A percentile compares a stretch with the other conserved stretches of the same genome.
phyloP scores from a whole-genome alignment of 306 rosid species.

The Fagus sylvatica region DNA sequence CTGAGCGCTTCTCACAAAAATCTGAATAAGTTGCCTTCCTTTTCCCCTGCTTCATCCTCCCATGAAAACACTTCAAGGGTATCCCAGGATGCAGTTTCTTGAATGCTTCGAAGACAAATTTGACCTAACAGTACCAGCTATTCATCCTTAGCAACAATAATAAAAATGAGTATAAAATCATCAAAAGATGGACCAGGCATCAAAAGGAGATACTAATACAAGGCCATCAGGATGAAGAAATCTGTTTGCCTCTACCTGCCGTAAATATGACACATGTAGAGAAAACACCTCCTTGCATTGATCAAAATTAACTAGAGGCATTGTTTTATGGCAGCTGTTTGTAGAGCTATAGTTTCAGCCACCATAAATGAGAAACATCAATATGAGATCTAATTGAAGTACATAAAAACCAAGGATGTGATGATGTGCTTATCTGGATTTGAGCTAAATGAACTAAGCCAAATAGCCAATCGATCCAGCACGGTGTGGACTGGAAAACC shows the following conservation, averaged over 20 bases:
- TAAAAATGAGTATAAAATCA: not conserved
- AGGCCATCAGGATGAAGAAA: not conserved
- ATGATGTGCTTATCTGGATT: not conserved
- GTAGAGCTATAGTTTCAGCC: not conserved
- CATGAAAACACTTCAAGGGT: constrained; percentile 86
- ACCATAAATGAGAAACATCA: not conserved
- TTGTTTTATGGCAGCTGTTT: not conserved
- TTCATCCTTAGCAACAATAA: constrained; percentile 16
- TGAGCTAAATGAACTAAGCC: not conserved
- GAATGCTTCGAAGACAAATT: constrained; percentile 79
- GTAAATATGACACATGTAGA: not conserved
- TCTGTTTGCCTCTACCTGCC: not conserved
- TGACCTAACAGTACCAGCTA: constrained; percentile 50
- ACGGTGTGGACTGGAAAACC: too few species aligned
- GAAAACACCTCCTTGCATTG: constrained; percentile 5
- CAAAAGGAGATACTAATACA: constrained; percentile 12
- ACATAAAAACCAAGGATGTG: not conserved
- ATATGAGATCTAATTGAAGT: not conserved
- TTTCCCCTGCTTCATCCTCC: constrained; percentile 82
- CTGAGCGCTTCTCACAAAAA: constrained; percentile 74
- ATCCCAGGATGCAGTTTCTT: constrained; percentile 91
- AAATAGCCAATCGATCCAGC: too few species aligned
- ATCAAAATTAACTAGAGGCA: not conserved
- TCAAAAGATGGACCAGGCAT: not conserved
- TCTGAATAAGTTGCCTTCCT: constrained; percentile 75